Percentiles rank a stretch among this genome's conserved stretches.
Conservation (phyloP, 768 basidiomycete species). For the Panaeolus papilionaceus region DNA sequence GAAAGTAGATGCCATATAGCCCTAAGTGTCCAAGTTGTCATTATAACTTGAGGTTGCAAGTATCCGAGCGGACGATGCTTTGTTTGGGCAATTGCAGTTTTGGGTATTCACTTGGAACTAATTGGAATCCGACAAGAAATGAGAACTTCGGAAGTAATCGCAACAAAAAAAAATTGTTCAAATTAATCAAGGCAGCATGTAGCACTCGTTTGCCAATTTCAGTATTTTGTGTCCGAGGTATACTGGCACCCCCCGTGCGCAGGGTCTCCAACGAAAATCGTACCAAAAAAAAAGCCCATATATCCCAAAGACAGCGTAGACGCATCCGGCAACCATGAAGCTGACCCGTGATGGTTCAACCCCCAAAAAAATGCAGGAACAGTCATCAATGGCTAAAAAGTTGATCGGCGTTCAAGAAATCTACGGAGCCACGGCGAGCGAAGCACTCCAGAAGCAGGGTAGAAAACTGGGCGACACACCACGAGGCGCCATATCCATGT, state of each 20-base stretch:
- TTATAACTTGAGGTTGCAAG: too few relatives aligned
- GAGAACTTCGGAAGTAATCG: neutral
- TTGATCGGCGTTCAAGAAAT: conserved; percentile 4
- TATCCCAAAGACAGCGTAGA: neutral
- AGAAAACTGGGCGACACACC: neutral
- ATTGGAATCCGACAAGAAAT: neutral
- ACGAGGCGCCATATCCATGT: neutral
- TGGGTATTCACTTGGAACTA: neutral
- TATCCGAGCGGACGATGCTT: neutral
- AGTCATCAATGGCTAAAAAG: neutral
- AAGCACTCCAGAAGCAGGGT: neutral
- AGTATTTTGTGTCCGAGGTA: neutral
- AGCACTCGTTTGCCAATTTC: neutral
- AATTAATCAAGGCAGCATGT: neutral
- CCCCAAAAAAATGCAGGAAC: conserved; percentile 10
- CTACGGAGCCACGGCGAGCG: conserved; percentile 9
- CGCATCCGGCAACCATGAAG: conserved; percentile 1
- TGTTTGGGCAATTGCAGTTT: neutral
- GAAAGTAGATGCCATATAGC: too few relatives aligned
- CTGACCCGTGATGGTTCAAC: neutral
- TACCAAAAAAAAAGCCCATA: neutral
- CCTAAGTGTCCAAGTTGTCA: too few relatives aligned
- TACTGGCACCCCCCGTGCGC: neutral
- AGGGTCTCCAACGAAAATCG: conserved; percentile 1
- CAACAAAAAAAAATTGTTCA: neutral